Base-by-base conservation (phyloP, 306 rosid species). In the Casuarina equisetifolia region DNA sequence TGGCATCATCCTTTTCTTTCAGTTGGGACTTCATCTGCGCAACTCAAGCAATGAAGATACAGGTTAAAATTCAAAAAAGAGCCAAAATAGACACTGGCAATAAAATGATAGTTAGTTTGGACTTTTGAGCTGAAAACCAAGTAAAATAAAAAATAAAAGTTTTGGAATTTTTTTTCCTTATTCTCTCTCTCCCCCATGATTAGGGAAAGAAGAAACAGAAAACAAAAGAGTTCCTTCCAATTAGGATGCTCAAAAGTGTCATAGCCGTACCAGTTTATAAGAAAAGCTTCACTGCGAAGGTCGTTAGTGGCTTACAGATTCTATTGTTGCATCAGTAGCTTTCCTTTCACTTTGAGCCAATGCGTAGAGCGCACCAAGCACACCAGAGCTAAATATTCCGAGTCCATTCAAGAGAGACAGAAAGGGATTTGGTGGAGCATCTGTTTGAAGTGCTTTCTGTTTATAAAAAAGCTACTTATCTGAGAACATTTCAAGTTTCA, bases 361-460 rank as follows among this genome's bases (percentile, higher is more conserved):
- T 35, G 89, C 88, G 76, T 84, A 93, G 66, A 93, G 78, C 8
- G 98, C 97, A 64, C 91, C 97, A 35, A 93, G 66, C 70, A 90
- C 70, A 66, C 96, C 96, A n/a, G 89, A 75, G 85, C 91, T 78
- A 72, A 88, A 49, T 80, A 90, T 78, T 79, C 96, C 98, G 32
- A 93, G 17, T 73, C 82, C 88, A 76, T 91, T 91, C 81, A 91
- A 81, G 59, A 93, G 72, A 82, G 86, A 62, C 76, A 77, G 74
- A 69, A 84, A 13, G 9, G 90, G 77, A 85, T 71, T 88, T 52
- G 91, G 59, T 19, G 85, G 82, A 42, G 59, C 71, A 32, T 81
- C 85, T 64, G 67, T 76, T 79, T 70, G 78, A 76, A 78, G 69
- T 74, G 77, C 84, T 78, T 72, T 68, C 91, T 83, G 87, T 86